Evolutionary conservation across 257 asterid genomes (phyloP), one percentile per base, ranked within the genome.

Genomic region (Solanum pinnatisectum): DNA sequence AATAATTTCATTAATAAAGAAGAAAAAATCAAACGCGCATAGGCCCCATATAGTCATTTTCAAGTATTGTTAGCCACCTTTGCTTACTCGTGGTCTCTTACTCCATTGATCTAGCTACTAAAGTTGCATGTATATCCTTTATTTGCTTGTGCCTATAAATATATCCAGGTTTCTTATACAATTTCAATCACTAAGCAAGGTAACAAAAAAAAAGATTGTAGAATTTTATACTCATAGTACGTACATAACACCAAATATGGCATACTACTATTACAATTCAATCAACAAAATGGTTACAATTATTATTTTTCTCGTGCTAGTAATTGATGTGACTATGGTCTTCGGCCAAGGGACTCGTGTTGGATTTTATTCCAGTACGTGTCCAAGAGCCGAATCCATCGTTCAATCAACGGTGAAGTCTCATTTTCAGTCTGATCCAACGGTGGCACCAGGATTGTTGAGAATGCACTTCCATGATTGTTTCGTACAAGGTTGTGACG

Each of bases 401-500:
- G 97, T 97, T 8, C 92, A 67, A 79, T 68, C 96, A 1, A 90
- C 98, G 0, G 97, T 95, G 5, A 85, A 84, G 84, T 42, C 95
- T 5, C 93, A 92, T 86, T 91, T 92, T 15, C 92, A 70, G 2
- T 23, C 93, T 0, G 88, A 95, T 87, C 95, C 93, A 0, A 90
- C 94, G 0, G 18, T 95, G 15, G 98, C 98, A 0, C 94, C 99
- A 0, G 98, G 96, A 1, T 33, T 96, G 52, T 95, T 96, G 1
- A 92, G 99, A 86, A 90, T 96, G 96, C 98, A 92, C 88, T 96
- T 96, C 84, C 99, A 96, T 81, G 99, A 96, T 30, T 96, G 99
- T 77, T 96, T 96, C 16, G 98, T 96, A 10, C 94, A 90, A 39
- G 99, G 98, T 0, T 96, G 99, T 56, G 98, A 96, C n/a, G 99